Base-by-base conservation (phyloP, 805 yeast species). In the Metschnikowia arizonensis region DNA sequence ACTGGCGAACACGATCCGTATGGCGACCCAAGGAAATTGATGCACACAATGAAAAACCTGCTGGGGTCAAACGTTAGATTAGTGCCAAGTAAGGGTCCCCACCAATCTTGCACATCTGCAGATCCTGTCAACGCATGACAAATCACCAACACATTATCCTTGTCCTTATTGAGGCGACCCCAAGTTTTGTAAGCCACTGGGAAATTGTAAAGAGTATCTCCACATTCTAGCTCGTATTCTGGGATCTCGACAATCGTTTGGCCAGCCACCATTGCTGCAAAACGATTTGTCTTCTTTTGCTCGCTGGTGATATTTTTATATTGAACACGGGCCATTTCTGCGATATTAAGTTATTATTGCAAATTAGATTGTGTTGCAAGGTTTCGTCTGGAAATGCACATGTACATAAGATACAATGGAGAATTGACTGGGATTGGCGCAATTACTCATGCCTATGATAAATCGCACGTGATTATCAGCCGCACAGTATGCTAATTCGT, bases 81-180 rank as follows among this genome's bases (percentile, higher is more conserved):
- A 3, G 81, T 78, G 0, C 98, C 99, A 24, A 93, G 68, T 19
- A 93, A 65, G 0, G 98, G 97, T 0, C 98, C 97, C 99, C 99
- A 93, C 99, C 99, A 93, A 59, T 93, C 99, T 32, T 85, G 77
- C 14, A 91, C 96, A 62, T 93, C 98, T 0, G 96, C 78, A 0
- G 97, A 88, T 0, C 99, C 99, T 0, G 98, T 89, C 45, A 93
- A 72, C 0, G 99, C 98, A 69, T 93, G 99, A 56, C 96, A 86
- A 11, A 93, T 86, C n/a, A 93, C 80, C 73, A 93, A 70, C 48
- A 83, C 89, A 61, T 93, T 93, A 54, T 82, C 82, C 7, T 77
- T 81, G 2, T 64, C 68, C 6, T 72, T 77, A 59, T 89, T 89
- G 38, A 93, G 73, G 45, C 77, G 73, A 2, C 99, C 99, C 97